Evolutionary conservation across 176 grass and related monocot genomes (phyloP).

Genomic region (Lolium rigidum): DNA sequence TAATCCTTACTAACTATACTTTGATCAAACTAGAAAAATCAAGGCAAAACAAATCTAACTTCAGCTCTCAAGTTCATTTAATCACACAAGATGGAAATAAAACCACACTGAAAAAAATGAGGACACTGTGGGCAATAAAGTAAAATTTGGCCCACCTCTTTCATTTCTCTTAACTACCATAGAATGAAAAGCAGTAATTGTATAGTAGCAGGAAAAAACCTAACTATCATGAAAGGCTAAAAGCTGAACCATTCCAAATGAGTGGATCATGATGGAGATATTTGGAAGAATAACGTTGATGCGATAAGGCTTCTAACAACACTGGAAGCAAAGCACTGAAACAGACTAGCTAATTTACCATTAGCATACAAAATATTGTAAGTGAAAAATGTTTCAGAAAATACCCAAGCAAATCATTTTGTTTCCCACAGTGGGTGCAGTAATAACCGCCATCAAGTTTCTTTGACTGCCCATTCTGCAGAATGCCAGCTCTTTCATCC

Average conservation of each 20-base stretch:
- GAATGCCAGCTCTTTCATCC: conserved; percentile 54
- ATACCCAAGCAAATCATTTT: conserved; percentile 71
- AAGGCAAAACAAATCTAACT: background rate
- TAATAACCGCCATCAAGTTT: conserved; percentile 64
- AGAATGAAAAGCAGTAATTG: background rate
- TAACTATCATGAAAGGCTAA: background rate
- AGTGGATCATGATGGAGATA: background rate
- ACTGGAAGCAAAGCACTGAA: background rate
- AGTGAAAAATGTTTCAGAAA: conserved; percentile 22
- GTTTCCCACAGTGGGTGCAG: conserved; percentile 54
- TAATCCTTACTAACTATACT: background rate
- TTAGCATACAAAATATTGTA: conserved; percentile 3
- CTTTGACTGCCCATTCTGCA: conserved; percentile 46
- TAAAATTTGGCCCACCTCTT: background rate
- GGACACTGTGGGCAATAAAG: background rate
- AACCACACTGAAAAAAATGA: background rate
- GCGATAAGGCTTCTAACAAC: background rate
- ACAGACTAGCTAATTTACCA: background rate
- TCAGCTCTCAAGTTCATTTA: background rate
- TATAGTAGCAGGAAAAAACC: background rate
- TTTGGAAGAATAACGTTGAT: background rate
- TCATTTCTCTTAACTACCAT: background rate
- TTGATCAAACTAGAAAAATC: background rate
- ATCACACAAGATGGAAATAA: background rate
- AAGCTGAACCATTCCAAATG: background rate